Percentiles rank a stretch among this genome's conserved stretches.
phyloP scores from a whole-genome alignment of 306 rosid genomes.

The Cicer chorassanicum region DNA sequence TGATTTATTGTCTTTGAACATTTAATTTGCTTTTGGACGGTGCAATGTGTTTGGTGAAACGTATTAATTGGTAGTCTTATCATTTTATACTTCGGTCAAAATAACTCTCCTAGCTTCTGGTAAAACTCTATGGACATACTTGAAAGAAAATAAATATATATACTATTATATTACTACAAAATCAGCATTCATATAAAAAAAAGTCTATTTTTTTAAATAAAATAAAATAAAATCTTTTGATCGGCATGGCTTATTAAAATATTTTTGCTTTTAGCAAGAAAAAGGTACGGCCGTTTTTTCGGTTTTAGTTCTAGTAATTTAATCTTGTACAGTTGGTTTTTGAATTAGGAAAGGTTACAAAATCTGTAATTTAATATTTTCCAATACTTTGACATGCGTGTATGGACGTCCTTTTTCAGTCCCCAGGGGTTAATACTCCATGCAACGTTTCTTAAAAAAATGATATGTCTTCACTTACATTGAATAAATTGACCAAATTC shows the following conservation, averaged over 20 bases:
- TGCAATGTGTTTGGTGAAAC: slow-evolving; percentile 27
- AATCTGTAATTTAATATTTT: slow-evolving; percentile 9
- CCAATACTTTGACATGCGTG: slow-evolving; percentile 32
- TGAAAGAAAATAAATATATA: too few relatives aligned
- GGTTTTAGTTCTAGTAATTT: slow-evolving; percentile 19
- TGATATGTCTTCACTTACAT: neutral
- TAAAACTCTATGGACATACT: slow-evolving; percentile 7
- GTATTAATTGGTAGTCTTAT: slow-evolving; percentile 32
- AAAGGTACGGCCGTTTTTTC: slow-evolving; percentile 37
- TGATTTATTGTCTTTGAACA: slow-evolving; percentile 10
- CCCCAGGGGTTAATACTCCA: neutral
- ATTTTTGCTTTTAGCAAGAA: slow-evolving; percentile 2
- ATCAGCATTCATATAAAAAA: too few relatives aligned
- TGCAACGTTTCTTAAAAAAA: neutral
- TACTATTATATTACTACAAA: too few relatives aligned
- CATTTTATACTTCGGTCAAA: neutral
- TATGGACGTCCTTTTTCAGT: slow-evolving; percentile 3
- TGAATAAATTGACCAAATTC: slow-evolving; percentile 6
- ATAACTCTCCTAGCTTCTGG: neutral
- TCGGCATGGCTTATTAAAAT: neutral
- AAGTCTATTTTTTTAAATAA: too few relatives aligned
- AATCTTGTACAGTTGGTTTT: slow-evolving; percentile 19
- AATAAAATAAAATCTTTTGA: neutral
- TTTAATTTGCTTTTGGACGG: slow-evolving; percentile 34
- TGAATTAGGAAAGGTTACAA: neutral